Percentiles rank a stretch among this genome's conserved stretches.
Conservation (phyloP, 768 basidiomycete genomes). For the Lactarius trivialis region DNA sequence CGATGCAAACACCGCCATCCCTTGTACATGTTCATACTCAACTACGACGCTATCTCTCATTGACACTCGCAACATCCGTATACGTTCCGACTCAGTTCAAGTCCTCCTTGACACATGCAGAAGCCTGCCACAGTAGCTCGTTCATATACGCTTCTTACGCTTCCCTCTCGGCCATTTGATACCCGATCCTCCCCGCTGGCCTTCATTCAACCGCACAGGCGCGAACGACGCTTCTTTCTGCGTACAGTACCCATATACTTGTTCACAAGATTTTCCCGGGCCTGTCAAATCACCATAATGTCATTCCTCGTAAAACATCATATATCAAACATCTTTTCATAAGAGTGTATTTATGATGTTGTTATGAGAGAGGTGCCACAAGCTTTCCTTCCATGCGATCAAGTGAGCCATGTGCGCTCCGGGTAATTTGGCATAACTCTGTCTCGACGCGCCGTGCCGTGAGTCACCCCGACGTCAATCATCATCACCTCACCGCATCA, state of each 20-base stretch:
- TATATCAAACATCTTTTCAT: neutral
- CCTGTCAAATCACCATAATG: neutral
- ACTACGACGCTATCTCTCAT: neutral
- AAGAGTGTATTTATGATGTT: no score
- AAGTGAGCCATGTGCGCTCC: neutral
- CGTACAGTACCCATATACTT: neutral
- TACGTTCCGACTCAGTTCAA: no score
- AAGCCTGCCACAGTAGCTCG: neutral
- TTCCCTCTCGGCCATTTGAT: neutral
- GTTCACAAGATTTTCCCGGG: neutral
- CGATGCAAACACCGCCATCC: neutral
- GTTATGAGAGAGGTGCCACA: neutral
- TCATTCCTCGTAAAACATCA: neutral
- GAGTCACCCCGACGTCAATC: neutral
- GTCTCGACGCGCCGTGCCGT: neutral
- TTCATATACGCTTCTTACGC: neutral
- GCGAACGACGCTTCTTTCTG: neutral
- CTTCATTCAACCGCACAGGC: neutral
- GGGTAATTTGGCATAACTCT: no score
- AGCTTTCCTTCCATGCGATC: slow-evolving; percentile 11
- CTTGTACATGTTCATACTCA: no score
- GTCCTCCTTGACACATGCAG: neutral
- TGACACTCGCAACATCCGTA: neutral
- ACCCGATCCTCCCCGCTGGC: neutral
- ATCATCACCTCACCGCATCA: no score